These are phyloP conservation scores for Chloropicon primus DNA, from an alignment of 139 green algal genomes.

Conservation along the genomic window DNA sequence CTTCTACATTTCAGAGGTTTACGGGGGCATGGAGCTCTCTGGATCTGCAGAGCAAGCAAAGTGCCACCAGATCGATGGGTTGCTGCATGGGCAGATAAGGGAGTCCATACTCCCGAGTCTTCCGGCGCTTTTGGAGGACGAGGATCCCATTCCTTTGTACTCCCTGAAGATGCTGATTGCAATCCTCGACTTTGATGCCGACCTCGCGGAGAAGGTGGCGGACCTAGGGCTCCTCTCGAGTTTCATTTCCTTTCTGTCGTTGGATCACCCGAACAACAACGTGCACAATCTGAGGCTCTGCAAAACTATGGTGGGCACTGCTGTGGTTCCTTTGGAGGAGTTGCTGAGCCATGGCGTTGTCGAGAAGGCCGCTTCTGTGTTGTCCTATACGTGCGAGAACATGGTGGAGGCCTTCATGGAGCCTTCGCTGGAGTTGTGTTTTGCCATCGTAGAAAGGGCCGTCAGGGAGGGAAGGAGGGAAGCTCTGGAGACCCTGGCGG, in stretches of 20 bases:
- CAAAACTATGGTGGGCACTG: conserved; percentile 36
- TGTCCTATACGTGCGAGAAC: conserved; percentile 67
- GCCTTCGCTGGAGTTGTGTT: conserved; percentile 32
- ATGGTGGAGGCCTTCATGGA: conserved; percentile 71
- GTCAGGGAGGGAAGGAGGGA: not conserved
- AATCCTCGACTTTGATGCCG: conserved; percentile 22
- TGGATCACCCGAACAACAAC: conserved; percentile 85
- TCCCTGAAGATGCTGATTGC: conserved; percentile 63
- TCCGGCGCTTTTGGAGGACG: conserved; percentile 53
- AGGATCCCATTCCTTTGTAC: conserved; percentile 80
- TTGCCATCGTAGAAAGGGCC: not conserved
- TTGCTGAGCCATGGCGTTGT: conserved; percentile 8
- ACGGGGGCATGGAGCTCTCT: not conserved
- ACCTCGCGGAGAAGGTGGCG: conserved; percentile 21
- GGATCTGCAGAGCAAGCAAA: not conserved
- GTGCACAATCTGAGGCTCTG: conserved; percentile 84
- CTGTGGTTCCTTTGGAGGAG: conserved; percentile 9
- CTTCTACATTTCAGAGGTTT: not conserved
- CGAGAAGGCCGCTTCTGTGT: conserved; percentile 45
- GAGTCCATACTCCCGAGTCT: conserved; percentile 58
- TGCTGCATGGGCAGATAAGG: conserved; percentile 31
- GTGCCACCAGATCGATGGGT: conserved; percentile 7
- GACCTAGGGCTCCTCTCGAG: conserved; percentile 37
- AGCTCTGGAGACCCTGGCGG: not conserved
- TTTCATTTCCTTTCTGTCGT: conserved; percentile 74